Evolutionary conservation across 495 filamentous ascomycete genomes (phyloP).

Genomic region (Hypoxylon subgilvum): DNA sequence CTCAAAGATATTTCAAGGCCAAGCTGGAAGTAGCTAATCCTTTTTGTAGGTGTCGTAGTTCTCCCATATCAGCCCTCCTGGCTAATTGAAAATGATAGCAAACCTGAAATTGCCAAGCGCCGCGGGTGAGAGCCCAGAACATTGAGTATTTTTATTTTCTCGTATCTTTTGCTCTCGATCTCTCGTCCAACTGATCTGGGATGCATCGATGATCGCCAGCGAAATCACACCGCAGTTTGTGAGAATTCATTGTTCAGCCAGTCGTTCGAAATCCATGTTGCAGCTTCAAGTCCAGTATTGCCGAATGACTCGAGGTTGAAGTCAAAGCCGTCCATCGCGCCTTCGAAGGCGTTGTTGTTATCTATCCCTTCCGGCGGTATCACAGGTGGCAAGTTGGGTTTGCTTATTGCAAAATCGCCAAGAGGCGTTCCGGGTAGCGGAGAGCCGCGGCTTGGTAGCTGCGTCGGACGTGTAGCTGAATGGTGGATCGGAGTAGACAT

Average conservation of each 20-base stretch:
- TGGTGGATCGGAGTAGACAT: constrained; percentile 37
- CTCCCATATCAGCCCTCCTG: constrained; percentile 7
- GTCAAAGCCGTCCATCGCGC: constrained; percentile 45
- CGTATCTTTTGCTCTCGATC: neutral
- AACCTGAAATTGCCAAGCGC: constrained; percentile 20
- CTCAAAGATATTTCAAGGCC: neutral
- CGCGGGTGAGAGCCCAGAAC: neutral
- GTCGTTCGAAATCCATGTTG: constrained; percentile 42
- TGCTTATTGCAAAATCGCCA: constrained; percentile 31
- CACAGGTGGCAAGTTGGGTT: constrained; percentile 32
- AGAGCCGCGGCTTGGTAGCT: constrained; percentile 30
- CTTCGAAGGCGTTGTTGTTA: constrained; percentile 47
- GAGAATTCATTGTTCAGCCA: constrained; percentile 42
- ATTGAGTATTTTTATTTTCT: neutral
- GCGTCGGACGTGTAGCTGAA: constrained; percentile 17
- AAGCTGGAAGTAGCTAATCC: neutral
- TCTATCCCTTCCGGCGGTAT: constrained; percentile 38
- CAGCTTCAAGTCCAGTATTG: constrained; percentile 38
- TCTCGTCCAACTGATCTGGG: too few species aligned
- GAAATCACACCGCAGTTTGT: constrained; percentile 35
- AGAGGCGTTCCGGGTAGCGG: constrained; percentile 32
- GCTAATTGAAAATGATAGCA: constrained; percentile 17
- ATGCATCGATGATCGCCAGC: too few species aligned
- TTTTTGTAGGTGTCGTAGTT: neutral
- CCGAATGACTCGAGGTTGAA: constrained; percentile 43